Evolutionary conservation across 768 basidiomycete species (phyloP).

Genomic region (Collybia sp.): DNA sequence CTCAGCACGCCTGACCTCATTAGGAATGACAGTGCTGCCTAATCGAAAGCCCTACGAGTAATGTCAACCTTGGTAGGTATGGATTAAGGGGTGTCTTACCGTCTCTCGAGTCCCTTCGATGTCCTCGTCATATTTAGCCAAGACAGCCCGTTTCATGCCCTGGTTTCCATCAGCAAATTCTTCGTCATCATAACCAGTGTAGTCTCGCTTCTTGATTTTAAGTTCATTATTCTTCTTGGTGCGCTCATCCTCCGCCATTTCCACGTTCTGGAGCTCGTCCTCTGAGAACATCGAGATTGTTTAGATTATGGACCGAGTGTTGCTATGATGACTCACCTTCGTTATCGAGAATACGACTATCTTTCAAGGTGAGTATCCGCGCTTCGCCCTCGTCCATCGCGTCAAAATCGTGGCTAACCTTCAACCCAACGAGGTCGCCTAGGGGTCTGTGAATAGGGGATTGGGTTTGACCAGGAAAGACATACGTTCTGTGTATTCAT

Average conservation of each 20-base stretch:
- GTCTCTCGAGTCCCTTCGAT: slow-evolving; percentile 70
- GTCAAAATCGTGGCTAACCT: slow-evolving; percentile 94
- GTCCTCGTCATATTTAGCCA: slow-evolving; percentile 93
- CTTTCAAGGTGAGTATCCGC: slow-evolving; percentile 94
- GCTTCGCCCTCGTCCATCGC: slow-evolving; percentile 92
- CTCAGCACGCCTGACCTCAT: slow-evolving; percentile 33
- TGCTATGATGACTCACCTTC: slow-evolving; percentile 55
- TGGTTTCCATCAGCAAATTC: slow-evolving; percentile 76
- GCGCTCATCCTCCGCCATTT: slow-evolving; percentile 86
- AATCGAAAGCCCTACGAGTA: slow-evolving; percentile 75
- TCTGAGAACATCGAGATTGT: slow-evolving; percentile 41
- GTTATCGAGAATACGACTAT: slow-evolving; percentile 90
- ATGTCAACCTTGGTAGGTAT: slow-evolving; percentile 4
- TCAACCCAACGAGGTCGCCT: slow-evolving; percentile 92
- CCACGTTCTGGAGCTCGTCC: slow-evolving; percentile 96
- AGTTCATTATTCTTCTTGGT: slow-evolving; percentile 74
- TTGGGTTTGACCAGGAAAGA: not conserved
- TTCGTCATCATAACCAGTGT: slow-evolving; percentile 95
- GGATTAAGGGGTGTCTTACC: slow-evolving; percentile 32
- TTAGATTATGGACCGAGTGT: not conserved
- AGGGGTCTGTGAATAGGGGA: slow-evolving; percentile 3
- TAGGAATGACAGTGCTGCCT: slow-evolving; percentile 51
- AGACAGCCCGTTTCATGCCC: slow-evolving; percentile 77
- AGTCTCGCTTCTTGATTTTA: slow-evolving; percentile 86
- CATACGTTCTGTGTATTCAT: slow-evolving; percentile 82